A percentile compares a stretch with the other conserved stretches of the same genome.
These are phyloP conservation scores for Stephania cephalantha DNA, from an alignment of 164 flowering plant genomes.

Conservation along the genomic window DNA sequence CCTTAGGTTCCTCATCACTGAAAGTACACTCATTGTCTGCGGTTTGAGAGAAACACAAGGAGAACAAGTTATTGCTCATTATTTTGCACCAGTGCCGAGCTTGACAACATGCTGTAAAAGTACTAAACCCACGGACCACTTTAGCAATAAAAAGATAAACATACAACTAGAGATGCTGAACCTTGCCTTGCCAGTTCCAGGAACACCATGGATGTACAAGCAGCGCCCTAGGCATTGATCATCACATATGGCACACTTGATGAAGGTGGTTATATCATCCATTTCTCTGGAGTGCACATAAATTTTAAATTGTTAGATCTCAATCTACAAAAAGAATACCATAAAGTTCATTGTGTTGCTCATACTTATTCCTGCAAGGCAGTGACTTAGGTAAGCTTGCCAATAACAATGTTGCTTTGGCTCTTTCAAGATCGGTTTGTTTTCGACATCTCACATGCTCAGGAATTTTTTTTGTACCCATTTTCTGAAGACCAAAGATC, in stretches of 20 bases:
- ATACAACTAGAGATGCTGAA: background rate
- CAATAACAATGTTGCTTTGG: constrained; percentile 67
- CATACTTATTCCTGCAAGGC: constrained; percentile 91
- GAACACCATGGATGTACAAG: constrained; percentile 97
- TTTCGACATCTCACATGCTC: constrained; percentile 78
- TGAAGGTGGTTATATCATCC: constrained; percentile 80
- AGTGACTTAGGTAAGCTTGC: constrained; percentile 77
- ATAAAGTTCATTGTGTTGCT: constrained; percentile 1
- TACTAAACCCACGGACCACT: too few relatives aligned
- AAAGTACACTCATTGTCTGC: constrained; percentile 96
- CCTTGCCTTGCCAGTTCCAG: constrained; percentile 96
- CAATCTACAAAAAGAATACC: background rate
- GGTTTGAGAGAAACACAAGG: constrained; percentile 16
- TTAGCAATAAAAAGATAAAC: background rate
- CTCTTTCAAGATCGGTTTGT: constrained; percentile 84
- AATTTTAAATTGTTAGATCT: background rate
- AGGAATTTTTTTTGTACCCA: constrained; percentile 80
- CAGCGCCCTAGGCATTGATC: constrained; percentile 92
- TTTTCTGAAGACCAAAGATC: constrained; percentile 76
- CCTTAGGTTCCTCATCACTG: constrained; percentile 73
- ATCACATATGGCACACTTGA: constrained; percentile 73
- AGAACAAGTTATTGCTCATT: constrained; percentile 12
- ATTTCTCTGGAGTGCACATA: constrained; percentile 58
- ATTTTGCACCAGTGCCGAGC: background rate
- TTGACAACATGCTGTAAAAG: background rate